Conservation (phyloP, 192 early-diverging fungal genomes). For the Entomortierella chlamydospora region DNA sequence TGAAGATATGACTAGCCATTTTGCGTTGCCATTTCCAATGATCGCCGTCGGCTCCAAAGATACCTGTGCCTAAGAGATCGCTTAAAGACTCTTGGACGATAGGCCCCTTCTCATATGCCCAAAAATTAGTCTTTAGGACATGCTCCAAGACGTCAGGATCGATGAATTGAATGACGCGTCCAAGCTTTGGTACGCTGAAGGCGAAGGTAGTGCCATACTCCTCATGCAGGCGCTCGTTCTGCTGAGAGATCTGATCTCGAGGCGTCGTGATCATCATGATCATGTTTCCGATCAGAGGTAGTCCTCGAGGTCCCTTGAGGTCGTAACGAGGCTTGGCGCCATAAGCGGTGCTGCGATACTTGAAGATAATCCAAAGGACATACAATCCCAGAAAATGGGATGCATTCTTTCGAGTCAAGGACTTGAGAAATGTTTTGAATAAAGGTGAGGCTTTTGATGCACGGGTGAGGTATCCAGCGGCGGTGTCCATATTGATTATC, state of each 20-base stretch:
- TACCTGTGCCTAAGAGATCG: conserved; percentile 45
- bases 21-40: conserved; percentile 39
- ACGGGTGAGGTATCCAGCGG: conserved; percentile 7
- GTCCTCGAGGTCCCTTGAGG: conserved; percentile 37
- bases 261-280: conserved; percentile 17
- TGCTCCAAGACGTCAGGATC: conserved; percentile 44
- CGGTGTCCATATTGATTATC: conserved; percentile 19
- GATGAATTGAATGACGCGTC: conserved; percentile 29
- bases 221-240: conserved; percentile 12
- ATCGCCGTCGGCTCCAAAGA: conserved; percentile 48
- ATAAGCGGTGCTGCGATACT: conserved; percentile 33
- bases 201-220: conserved; percentile 20
- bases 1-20: conserved; percentile 31
- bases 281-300: conserved; percentile 50
- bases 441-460: conserved; percentile 13
- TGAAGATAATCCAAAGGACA: conserved; percentile 36
- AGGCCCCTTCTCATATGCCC: conserved; percentile 41
- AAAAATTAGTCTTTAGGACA: conserved; percentile 52
- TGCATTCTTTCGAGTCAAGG: conserved; percentile 19
- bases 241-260: conserved; percentile 17
- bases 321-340: conserved; percentile 30
- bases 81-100: conserved; percentile 7
- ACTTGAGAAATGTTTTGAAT: conserved; percentile 16
- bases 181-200: conserved; percentile 23
- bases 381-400: conserved; percentile 21